Conservation (phyloP, 441 rosid species). For the Hura crepitans region DNA sequence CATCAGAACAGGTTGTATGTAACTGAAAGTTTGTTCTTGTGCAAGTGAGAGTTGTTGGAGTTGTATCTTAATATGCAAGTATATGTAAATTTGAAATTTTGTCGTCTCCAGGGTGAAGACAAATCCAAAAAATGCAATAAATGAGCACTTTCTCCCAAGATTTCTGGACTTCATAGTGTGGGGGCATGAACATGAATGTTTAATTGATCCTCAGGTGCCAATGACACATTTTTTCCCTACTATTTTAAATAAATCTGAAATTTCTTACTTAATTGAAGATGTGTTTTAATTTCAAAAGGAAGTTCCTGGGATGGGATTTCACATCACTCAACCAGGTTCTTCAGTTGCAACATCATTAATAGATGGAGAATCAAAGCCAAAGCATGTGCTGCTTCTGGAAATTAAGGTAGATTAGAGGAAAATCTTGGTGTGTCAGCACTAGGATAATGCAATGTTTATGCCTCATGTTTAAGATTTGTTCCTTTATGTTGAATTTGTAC, state of each 20-base stretch:
- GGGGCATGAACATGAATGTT: constrained; percentile 99
- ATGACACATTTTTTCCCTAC: constrained; percentile 18
- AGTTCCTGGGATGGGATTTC: constrained; percentile 99
- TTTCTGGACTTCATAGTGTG: constrained; percentile 91
- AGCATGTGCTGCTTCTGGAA: constrained; percentile 94
- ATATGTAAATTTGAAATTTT: constrained; percentile 10
- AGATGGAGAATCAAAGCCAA: constrained; percentile 97
- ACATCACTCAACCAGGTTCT: constrained; percentile 96
- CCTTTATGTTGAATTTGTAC: constrained; percentile 21
- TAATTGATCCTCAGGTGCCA: constrained; percentile 84
- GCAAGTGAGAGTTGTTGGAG: not conserved
- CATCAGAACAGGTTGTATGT: constrained; percentile 89
- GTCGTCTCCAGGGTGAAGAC: constrained; percentile 73
- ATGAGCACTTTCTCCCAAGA: constrained; percentile 92
- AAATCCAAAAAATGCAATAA: constrained; percentile 95
- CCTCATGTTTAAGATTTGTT: constrained; percentile 6
- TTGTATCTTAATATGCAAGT: not conserved
- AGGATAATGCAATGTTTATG: constrained; percentile 10
- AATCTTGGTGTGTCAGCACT: constrained; percentile 15
- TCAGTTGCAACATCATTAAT: constrained; percentile 95
- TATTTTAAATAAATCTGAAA: not conserved
- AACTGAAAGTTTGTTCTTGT: not conserved
- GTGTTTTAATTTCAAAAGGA: constrained; percentile 57
- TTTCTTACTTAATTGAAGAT: constrained; percentile 26
- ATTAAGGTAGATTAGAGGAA: constrained; percentile 58